Evolutionary conservation across 306 rosid genomes (phyloP).

Genomic region (Arachis stenosperma): DNA sequence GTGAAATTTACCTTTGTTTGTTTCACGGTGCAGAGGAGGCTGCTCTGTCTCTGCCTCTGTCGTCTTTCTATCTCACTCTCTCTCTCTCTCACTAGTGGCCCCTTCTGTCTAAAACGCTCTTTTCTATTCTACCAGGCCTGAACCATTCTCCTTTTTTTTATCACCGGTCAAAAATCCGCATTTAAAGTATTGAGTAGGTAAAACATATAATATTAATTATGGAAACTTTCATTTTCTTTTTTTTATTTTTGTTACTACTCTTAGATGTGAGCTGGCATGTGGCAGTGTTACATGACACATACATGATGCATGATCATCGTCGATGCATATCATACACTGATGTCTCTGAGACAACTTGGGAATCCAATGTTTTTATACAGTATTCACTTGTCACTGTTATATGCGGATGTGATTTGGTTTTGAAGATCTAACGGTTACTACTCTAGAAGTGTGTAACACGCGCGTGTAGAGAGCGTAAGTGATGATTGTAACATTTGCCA

Average conservation of each 20-base stretch:
- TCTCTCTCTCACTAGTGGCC: slow-evolving; percentile 29
- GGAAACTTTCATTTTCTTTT: neutral
- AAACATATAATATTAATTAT: slow-evolving; percentile 29
- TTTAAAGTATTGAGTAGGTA: slow-evolving; percentile 40
- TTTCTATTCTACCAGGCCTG: slow-evolving; percentile 20
- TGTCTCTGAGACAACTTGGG: neutral
- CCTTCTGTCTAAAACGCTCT: slow-evolving; percentile 16
- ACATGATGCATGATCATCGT: slow-evolving; percentile 12
- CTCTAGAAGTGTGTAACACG: neutral
- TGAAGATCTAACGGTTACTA: neutral
- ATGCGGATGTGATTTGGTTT: neutral
- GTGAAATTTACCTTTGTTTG: slow-evolving; percentile 34
- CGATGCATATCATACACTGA: slow-evolving; percentile 8
- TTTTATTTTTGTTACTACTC: neutral
- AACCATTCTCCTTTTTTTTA: slow-evolving; percentile 36
- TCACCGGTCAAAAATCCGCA: slow-evolving; percentile 49
- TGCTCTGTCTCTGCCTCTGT: slow-evolving; percentile 20
- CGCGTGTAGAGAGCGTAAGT: neutral
- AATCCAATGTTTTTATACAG: neutral
- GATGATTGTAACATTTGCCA: no score
- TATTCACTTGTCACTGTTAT: neutral
- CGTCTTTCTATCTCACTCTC: slow-evolving; percentile 3
- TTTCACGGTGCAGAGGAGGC: slow-evolving; percentile 38
- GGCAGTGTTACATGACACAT: slow-evolving; percentile 18
- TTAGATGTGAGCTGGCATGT: slow-evolving; percentile 26